Conservation (phyloP, 2,329 filamentous ascomycete genomes). For the Mollisia scopiformis region DNA sequence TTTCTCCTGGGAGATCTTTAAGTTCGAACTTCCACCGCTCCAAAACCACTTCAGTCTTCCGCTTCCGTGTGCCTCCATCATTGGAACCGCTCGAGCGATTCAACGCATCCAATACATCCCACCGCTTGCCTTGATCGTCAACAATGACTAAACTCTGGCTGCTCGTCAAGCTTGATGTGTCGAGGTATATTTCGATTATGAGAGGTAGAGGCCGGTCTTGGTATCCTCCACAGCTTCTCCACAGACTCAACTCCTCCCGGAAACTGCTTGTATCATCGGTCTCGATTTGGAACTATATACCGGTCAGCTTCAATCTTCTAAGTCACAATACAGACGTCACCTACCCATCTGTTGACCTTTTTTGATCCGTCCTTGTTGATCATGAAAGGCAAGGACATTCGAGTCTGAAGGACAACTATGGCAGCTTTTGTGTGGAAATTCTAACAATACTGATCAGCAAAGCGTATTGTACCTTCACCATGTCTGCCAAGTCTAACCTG, state of each 20-base stretch:
- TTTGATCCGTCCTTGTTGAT: slow-evolving; percentile 58
- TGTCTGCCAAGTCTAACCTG: slow-evolving; percentile 58
- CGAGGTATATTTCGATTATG: slow-evolving; percentile 88
- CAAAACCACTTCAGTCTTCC: slow-evolving; percentile 75
- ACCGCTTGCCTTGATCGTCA: slow-evolving; percentile 88
- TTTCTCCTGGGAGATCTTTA: slow-evolving; percentile 58
- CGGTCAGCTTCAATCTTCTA: not conserved
- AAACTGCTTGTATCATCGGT: slow-evolving; percentile 92
- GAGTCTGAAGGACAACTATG: slow-evolving; percentile 79
- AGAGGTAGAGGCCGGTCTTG: slow-evolving; percentile 80
- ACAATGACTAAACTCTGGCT: slow-evolving; percentile 87
- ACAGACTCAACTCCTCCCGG: slow-evolving; percentile 76
- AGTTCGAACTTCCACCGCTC: slow-evolving; percentile 92
- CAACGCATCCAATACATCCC: slow-evolving; percentile 87
- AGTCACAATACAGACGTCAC: slow-evolving; percentile 35
- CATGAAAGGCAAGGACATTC: slow-evolving; percentile 66
- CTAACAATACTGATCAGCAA: slow-evolving; percentile 50
- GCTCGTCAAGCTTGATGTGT: slow-evolving; percentile 75
- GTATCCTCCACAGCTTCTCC: slow-evolving; percentile 79
- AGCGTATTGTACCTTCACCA: not conserved
- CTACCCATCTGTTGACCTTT: slow-evolving; percentile 86
- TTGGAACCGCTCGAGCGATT: slow-evolving; percentile 59
- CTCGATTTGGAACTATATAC: slow-evolving; percentile 83
- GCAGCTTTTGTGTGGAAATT: slow-evolving; percentile 92
- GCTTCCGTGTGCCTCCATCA: slow-evolving; percentile 38